Evolutionary conservation across 1,284 basidiomycete species (phyloP).

Genomic region (Pulveroboletus sp.): DNA sequence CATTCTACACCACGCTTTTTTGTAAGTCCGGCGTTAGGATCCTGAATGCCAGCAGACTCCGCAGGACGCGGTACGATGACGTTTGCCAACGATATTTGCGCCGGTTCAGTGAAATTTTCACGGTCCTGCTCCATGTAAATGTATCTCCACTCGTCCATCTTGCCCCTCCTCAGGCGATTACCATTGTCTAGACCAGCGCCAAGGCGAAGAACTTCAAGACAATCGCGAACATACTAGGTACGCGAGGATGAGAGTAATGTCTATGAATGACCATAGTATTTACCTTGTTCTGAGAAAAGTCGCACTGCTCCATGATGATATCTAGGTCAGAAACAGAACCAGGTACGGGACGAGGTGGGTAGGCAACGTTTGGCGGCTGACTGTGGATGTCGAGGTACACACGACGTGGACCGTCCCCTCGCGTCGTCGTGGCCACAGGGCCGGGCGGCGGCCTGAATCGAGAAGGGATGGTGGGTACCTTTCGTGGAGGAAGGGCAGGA

Average conservation of each 20-base stretch:
- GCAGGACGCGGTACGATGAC: slow-evolving; percentile 32
- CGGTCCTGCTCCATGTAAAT: slow-evolving; percentile 59
- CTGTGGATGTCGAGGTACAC: slow-evolving; percentile 73
- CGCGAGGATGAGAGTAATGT: slow-evolving; percentile 13
- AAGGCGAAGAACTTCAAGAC: slow-evolving; percentile 69
- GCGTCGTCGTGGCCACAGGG: slow-evolving; percentile 47
- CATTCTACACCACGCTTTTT: slow-evolving; percentile 49
- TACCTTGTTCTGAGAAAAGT: slow-evolving; percentile 81
- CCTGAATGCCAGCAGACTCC: slow-evolving; percentile 33
- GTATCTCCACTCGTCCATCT: slow-evolving; percentile 64
- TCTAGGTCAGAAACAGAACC: slow-evolving; percentile 87
- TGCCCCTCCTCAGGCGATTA: slow-evolving; percentile 56
- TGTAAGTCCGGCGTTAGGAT: slow-evolving; percentile 42
- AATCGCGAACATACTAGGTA: slow-evolving; percentile 74
- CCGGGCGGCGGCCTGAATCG: slow-evolving; percentile 47
- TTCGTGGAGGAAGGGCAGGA: slow-evolving; percentile 65
- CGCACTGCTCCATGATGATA: slow-evolving; percentile 84
- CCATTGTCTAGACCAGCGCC: slow-evolving; percentile 68
- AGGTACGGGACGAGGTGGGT: slow-evolving; percentile 80
- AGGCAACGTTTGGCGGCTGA: slow-evolving; percentile 59
- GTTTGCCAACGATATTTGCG: slow-evolving; percentile 30
- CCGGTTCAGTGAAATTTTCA: slow-evolving; percentile 41
- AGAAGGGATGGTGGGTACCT: slow-evolving; percentile 44
- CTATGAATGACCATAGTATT: slow-evolving; percentile 18
- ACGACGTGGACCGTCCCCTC: slow-evolving; percentile 74